Evolutionary conservation across 495 filamentous ascomycete species (phyloP), one percentile per base, ranked within the genome.

Genomic region (Penicillium pulvis): DNA sequence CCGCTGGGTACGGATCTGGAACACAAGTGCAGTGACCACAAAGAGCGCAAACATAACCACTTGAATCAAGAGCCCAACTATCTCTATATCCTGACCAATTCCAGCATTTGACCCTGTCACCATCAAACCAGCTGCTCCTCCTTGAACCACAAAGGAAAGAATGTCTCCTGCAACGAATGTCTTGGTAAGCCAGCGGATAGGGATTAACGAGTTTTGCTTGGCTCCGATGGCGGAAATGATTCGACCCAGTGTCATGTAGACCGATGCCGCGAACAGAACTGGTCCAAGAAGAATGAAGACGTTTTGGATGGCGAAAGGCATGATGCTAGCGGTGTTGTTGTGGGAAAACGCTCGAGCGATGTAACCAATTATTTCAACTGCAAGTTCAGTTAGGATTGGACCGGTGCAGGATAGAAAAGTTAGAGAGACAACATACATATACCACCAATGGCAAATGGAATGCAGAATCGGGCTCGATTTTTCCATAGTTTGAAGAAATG

Each of bases 141-240:
- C 55, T 31, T 70, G 67, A 12, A 72, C 53, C 3, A 70, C 3
- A 24, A 71, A 71, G 0, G 66, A 65, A 8, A 75, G 17, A 6
- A 69, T 66, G 56, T 72, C 69, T n/a, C 69, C 71, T 0, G 51
- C 50, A 8, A 71, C 72, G 31, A 75, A 75, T 6, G 65, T 67
- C 42, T 62, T 62, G 35, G 64, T 71, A n/a, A 68, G 11, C 49
- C 55, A 67, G 16, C 55, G 60, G 5, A 61, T 45, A 7, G 59
- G 52, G 10, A 65, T 55, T 3, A 58, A 14, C 20, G 60, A 66
- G 41, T 54, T 36, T 6, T 47, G 28, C 28, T 81, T 79, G 39
- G 2, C 39, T 12, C 12, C 10, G 12, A 12, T 11, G 33, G 12
- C 10, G 12, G 33, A 12, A 9, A 36, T 36, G 10, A 36, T 36